These are phyloP conservation scores for Sordariomycetes sp. DNA, from an alignment of 2,329 filamentous ascomycete genomes.

Conservation along the genomic window DNA sequence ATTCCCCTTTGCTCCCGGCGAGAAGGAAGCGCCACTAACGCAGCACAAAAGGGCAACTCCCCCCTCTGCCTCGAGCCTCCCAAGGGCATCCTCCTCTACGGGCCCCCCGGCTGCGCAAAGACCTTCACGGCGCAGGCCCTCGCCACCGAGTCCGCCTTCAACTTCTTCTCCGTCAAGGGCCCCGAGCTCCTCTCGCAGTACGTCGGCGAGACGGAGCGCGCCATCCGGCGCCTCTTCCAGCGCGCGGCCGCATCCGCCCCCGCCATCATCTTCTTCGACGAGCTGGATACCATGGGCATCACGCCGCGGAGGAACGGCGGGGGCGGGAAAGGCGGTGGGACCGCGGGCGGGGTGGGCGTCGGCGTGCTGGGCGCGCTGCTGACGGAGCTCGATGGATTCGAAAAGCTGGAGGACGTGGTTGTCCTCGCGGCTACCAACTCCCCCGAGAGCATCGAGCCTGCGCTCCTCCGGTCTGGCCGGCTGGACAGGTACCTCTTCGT, in stretches of 20 bases:
- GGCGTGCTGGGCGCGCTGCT: conserved; percentile 83
- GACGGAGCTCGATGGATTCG: conserved; percentile 94
- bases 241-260: conserved; percentile 77
- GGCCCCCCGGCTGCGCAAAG: conserved; percentile 89
- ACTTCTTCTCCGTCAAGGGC: conserved; percentile 90
- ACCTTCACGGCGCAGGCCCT: conserved; percentile 84
- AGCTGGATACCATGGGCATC: conserved; percentile 76
- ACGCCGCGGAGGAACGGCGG: conserved; percentile 27
- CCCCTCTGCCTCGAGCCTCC: conserved; percentile 40
- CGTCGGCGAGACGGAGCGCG: conserved; percentile 84
- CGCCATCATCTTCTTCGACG: conserved; percentile 93
- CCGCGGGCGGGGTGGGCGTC: conserved; percentile 40
- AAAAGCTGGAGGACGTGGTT: conserved; percentile 68
- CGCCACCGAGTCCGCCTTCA: conserved; percentile 80
- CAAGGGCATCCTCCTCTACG: conserved; percentile 80
- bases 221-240: conserved; percentile 72
- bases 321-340: conserved; percentile 18
- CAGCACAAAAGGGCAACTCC: conserved; percentile 14
- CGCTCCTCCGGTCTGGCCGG: conserved; percentile 71
- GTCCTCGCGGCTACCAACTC: conserved; percentile 88
- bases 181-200: conserved; percentile 94
- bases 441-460: conserved; percentile 74
- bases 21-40: not conserved
- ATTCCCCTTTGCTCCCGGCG: not conserved
- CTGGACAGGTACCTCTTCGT: conserved; percentile 82